These are phyloP conservation scores for Xylaria nigripes DNA, from an alignment of 495 filamentous ascomycete species.

Conservation along the genomic window DNA sequence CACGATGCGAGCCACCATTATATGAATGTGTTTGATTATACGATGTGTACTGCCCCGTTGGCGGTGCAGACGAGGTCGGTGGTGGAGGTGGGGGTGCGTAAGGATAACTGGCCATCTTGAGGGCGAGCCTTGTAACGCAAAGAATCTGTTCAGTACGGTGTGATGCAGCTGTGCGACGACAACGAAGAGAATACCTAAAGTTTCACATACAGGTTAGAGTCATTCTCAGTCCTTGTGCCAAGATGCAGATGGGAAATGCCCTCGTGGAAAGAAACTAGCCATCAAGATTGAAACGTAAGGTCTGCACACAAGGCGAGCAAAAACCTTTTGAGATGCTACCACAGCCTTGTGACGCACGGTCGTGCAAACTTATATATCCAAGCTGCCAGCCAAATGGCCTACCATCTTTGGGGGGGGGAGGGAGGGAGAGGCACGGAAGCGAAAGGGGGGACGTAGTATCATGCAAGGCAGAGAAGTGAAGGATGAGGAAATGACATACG, in stretches of 20 bases:
- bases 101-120: conserved; percentile 39
- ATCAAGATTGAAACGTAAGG: not conserved
- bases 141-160: not conserved
- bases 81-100: conserved; percentile 50
- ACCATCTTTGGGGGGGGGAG: too few relatives aligned
- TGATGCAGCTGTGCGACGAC: not conserved
- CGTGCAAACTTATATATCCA: not conserved
- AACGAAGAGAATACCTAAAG: not conserved
- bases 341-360: not conserved
- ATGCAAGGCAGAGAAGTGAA: not conserved
- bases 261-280: not conserved
- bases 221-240: not conserved
- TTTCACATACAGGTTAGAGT: not conserved
- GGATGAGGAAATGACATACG: not conserved
- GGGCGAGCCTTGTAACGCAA: not conserved
- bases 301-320: not conserved
- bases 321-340: not conserved
- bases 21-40: conserved; percentile 32
- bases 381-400: not conserved
- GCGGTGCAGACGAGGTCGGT: conserved; percentile 31
- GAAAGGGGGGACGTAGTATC: not conserved
- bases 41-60: conserved; percentile 27
- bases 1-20: conserved; percentile 16
- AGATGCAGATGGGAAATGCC: not conserved
- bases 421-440: not conserved